Evolutionary conservation across 495 filamentous ascomycete species (phyloP).

Genomic region (Hyaloscypha hepaticicola): DNA sequence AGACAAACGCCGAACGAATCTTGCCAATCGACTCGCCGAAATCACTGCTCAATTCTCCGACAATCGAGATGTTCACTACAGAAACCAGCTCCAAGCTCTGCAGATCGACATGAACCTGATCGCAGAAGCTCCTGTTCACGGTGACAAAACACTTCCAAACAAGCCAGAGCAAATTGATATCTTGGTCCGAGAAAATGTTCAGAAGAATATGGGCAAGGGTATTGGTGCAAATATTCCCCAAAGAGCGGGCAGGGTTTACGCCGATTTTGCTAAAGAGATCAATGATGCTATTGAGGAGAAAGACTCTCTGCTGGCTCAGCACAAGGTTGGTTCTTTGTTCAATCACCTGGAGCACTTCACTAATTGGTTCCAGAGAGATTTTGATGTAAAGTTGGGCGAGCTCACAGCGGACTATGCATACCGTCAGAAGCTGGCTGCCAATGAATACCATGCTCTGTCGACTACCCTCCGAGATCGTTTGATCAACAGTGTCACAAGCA

Average conservation of each 20-base stretch:
- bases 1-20: constrained; percentile 79
- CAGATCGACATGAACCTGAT: constrained; percentile 89
- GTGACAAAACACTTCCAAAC: constrained; percentile 68
- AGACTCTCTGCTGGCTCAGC: constrained; percentile 71
- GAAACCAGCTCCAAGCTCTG: constrained; percentile 81
- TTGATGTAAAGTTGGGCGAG: constrained; percentile 53
- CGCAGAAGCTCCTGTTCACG: constrained; percentile 76
- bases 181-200: constrained; percentile 49
- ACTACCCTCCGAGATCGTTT: constrained; percentile 81
- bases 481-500: constrained; percentile 70
- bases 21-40: constrained; percentile 71
- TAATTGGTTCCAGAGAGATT: constrained; percentile 45
- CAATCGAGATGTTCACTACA: constrained; percentile 80
- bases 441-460: constrained; percentile 77
- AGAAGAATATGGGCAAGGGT: constrained; percentile 36
- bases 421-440: constrained; percentile 69
- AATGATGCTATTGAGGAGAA: constrained; percentile 82
- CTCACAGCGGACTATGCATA: constrained; percentile 55
- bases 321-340: constrained; percentile 61
- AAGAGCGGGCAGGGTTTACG: constrained; percentile 76
- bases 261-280: constrained; percentile 75
- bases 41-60: constrained; percentile 73
- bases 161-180: constrained; percentile 63
- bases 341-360: constrained; percentile 1
- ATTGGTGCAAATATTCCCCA: constrained; percentile 53